phyloP scores from a whole-genome alignment of 1,139 yeast genomes.

The Sugiyamaella castrensis region DNA sequence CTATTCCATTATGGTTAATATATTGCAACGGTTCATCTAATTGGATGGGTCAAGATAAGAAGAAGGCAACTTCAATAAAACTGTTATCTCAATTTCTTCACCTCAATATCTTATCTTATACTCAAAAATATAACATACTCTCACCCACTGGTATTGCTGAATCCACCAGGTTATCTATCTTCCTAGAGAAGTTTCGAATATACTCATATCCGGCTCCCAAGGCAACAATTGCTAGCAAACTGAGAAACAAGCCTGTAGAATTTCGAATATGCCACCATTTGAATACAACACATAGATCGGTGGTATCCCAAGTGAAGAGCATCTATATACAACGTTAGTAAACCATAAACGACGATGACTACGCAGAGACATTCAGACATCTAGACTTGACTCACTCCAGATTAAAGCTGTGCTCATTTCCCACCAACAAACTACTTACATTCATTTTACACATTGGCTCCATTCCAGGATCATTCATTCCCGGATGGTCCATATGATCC shows the following conservation, averaged over 20 bases:
- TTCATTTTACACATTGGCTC: slow-evolving; percentile 60
- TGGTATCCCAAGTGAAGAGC: slow-evolving; percentile 82
- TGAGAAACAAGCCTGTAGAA: slow-evolving; percentile 48
- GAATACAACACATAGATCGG: slow-evolving; percentile 67
- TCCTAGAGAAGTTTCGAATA: slow-evolving; percentile 42
- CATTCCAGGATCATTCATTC: slow-evolving; percentile 16
- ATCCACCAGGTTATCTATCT: slow-evolving; percentile 26
- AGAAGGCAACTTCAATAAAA: no score
- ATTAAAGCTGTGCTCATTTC: no score
- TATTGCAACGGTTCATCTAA: slow-evolving; percentile 14
- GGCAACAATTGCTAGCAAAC: slow-evolving; percentile 49
- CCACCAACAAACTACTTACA: slow-evolving; percentile 20
- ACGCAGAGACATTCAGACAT: not conserved
- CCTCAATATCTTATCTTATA: not conserved
- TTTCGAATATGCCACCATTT: slow-evolving; percentile 75
- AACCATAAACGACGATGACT: not conserved
- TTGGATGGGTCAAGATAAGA: not conserved
- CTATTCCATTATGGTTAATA: slow-evolving; percentile 12
- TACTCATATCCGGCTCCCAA: slow-evolving; percentile 63
- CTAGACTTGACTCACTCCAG: no score
- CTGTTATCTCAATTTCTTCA: no score
- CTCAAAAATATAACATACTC: no score
- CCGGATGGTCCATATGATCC: slow-evolving; percentile 26
- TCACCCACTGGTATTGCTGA: slow-evolving; percentile 11
- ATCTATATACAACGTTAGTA: slow-evolving; percentile 39